phyloP scores from a whole-genome alignment of 257 asterid genomes.

The Leptodermis oblonga region DNA sequence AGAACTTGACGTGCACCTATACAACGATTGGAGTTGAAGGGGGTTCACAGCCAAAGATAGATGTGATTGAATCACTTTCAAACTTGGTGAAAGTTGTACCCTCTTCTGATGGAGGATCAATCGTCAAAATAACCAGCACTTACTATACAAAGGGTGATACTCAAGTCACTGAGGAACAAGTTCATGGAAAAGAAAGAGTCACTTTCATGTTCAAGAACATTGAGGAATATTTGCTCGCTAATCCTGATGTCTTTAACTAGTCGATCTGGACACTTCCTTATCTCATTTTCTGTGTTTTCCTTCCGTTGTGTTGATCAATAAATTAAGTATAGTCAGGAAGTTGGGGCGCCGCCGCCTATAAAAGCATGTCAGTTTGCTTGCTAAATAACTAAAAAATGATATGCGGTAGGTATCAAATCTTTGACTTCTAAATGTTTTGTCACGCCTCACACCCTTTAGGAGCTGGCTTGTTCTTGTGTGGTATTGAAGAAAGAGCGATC shows the following conservation, averaged over 20 bases:
- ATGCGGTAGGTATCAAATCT: too few relatives aligned
- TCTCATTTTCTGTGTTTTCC: too few relatives aligned
- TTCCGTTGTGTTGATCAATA: too few relatives aligned
- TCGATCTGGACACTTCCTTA: too few relatives aligned
- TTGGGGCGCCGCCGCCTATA: too few relatives aligned
- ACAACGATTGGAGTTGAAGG: conserved; percentile 36
- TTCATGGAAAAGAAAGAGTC: conserved; percentile 12
- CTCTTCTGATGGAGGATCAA: conserved; percentile 38
- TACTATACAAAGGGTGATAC: conserved; percentile 34
- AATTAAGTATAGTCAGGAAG: too few relatives aligned
- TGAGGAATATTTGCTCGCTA: conserved; percentile 23
- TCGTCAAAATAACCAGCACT: conserved; percentile 33
- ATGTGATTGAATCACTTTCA: conserved; percentile 35
- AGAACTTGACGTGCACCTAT: conserved; percentile 30
- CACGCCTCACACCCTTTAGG: too few relatives aligned
- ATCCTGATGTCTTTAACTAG: conserved; percentile 13
- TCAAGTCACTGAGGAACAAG: conserved; percentile 31
- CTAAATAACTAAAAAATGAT: too few relatives aligned
- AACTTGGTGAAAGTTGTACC: conserved; percentile 37
- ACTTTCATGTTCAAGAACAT: conserved; percentile 5
- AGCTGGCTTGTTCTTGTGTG: too few relatives aligned
- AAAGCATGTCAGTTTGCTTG: too few relatives aligned
- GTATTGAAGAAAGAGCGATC: too few relatives aligned
- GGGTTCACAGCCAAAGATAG: conserved; percentile 27
- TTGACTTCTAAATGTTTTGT: too few relatives aligned